Base-by-base conservation (phyloP, 345 rosid genomes). In the Pistacia vera region DNA sequence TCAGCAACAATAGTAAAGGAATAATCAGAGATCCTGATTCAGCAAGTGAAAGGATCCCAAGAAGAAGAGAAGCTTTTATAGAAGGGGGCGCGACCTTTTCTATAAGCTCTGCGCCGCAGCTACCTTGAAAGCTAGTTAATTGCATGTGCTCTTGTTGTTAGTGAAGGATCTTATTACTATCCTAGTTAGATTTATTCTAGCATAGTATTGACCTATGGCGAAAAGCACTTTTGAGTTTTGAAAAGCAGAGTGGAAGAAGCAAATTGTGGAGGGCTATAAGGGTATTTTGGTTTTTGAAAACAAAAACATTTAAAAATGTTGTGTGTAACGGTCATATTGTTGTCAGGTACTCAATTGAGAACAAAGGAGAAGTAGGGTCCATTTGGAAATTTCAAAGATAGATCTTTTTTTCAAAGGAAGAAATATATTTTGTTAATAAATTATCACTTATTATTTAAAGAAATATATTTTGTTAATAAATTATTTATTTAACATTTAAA, bases 291-390 rank as follows among this genome's bases (percentile, higher is more conserved):
- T 3, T 79, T 61, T 59, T 66, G 56, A 81, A 78, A 76, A 11
- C 36, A 46, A 68, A 64, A 63, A 3, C 16, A 22, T 84, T 84
- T 77, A 20, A 67, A 84, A 84, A 70, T 20, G 22, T 63, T 74
- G 35, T 8, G 81, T 81, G 81, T 77, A 90, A 92, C 97, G 95
- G 93, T 90, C 91, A 81, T 66, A 79, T 81, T 38, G 12, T 66
- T 75, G 89, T 75, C 82, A 77, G 85, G 86, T 82, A 68, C 66
- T 77, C 59, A 61, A 71, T 61, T 13, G 55, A 77, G 64, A 63
- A 4, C 38, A 7, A 60, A 46, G 48, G 28, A 22, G 30, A 30
- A 56, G 72, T 73, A 67, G 81, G 85, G 70, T 51, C 86, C 84
- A 78, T 35, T 14, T 28, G 6, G 14, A 33, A 44, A 25, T 63